These are phyloP conservation scores for Eleusine coracana DNA, from an alignment of 176 grass and related monocot species.

Conservation along the genomic window DNA sequence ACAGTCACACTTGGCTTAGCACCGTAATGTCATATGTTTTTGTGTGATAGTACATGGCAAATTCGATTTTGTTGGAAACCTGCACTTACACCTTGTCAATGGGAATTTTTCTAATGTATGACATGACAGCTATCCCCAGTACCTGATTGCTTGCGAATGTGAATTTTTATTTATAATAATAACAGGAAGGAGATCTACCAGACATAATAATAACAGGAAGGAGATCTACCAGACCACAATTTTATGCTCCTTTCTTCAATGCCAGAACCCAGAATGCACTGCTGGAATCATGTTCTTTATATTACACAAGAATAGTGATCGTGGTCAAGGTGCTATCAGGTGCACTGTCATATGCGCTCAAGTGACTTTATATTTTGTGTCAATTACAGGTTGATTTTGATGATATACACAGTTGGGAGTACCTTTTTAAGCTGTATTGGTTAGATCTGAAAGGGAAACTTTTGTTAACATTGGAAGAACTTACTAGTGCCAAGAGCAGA, in stretches of 20 bases:
- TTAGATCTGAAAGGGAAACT: slow-evolving; percentile 79
- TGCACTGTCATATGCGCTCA: background rate
- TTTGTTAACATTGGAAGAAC: slow-evolving; percentile 85
- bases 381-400: slow-evolving; percentile 93
- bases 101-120: background rate
- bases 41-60: background rate
- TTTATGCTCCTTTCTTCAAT: background rate
- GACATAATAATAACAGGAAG: background rate
- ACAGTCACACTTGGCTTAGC: background rate
- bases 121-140: background rate
- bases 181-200: background rate
- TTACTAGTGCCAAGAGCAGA: slow-evolving; percentile 72
- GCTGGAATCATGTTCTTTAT: background rate
- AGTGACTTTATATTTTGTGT: background rate
- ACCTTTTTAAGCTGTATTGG: slow-evolving; percentile 98
- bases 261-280: background rate
- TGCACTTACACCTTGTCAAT: background rate
- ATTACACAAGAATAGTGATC: background rate
- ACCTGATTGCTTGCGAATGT: background rate
- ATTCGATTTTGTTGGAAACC: background rate
- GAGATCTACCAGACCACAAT: background rate
- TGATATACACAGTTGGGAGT: slow-evolving; percentile 90
- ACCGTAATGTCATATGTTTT: background rate
- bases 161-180: background rate
- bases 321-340: background rate